Base-by-base conservation (phyloP, 192 early-diverging fungal species). In the Geranomyces variabilis region DNA sequence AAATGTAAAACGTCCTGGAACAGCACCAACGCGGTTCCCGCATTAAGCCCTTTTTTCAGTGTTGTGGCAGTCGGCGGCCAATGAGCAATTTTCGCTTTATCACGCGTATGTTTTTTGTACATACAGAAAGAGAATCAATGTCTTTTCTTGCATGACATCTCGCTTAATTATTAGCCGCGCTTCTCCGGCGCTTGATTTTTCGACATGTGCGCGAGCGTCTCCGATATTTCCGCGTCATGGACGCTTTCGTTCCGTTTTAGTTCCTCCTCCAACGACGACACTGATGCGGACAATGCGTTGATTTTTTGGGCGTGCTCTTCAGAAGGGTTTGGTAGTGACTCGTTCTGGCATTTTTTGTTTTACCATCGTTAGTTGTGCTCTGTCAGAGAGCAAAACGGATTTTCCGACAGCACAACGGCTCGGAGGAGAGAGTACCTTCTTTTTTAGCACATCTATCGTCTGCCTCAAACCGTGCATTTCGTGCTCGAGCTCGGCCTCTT, bases 401-500 rank as follows among this genome's bases (percentile, higher is more conserved):
- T 41, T 30, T 33, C 3, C 21, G 36, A 21, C 60, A 62, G 60
- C 19, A 36, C 60, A 15, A 9, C 9, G 36, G 29, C 26, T 33
- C 29, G 31, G 24, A 34, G 17, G 33, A 17, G 46, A 26, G 8
- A 0, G 55, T 36, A 69, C 67, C 67, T 69, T 69, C 14, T 55
- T 30, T 26, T 69, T 69, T 10, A 69, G 53, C 28, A 69, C 67
- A 9, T 69, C 67, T 33, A 69, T 69, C 0, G 67, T 58, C 24
- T 51, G 48, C n/a, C 48, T 9, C n/a, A 69, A 36, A 8, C 34
- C 67, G 31, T 47, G 67, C 31, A 69, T 51, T 34, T 69, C 67
- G 9, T 26, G 51, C 5, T 57, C 51, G 19, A 69, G 55, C 53
- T 69, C 67, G 26, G 67, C 67, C 30, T 69, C 67, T 19, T 51